Base-by-base conservation (phyloP, 2,329 filamentous ascomycete species). In the Myrmaecium sp. region DNA sequence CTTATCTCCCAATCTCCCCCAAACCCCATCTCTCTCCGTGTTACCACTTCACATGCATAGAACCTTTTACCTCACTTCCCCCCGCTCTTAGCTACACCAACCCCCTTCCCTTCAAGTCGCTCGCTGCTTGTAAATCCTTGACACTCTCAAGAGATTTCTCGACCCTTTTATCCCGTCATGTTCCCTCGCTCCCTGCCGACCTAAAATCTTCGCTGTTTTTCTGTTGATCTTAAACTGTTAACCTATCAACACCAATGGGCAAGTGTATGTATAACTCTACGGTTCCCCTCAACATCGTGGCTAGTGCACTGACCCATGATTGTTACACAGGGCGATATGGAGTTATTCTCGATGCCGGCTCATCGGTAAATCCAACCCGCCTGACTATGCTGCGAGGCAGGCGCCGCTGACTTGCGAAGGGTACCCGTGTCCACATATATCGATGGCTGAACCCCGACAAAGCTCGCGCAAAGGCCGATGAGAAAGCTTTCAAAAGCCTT, bases 281-380 rank as follows among this genome's bases (percentile, higher is more conserved):
- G 27, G 28, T 13, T 6, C 15, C 5, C 17, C 20, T 18, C n/a
- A n/a, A n/a, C n/a, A n/a, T n/a, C n/a, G n/a, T 23, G 17, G 20
- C 10, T 19, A 20, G 14, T 14, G 27, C 28, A 32, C 47, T 51
- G 34, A 47, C 39, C n/a, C 23, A 31, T 22, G 25, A n/a, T 29
- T 21, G 26, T 35, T 30, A 24, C 33, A 22, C 33, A 67, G 64
- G 64, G 62, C 60, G 62, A 58, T 94, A 91, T 64, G 89, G 84
- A 49, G 80, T 95, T 43, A 84, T 98, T 48, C 69, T 98, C 46
- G 89, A 98, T 66, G 89, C 89, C 50, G 89, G 89, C 41, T 95
- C 89, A 53, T 95, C 89, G 44, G 66, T 69, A 55, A 37, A 60
- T 51, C n/a, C 18, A 14, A 17, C 20, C 16, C 17, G 19, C 20